These are phyloP conservation scores for Starmera quercuum DNA, from an alignment of 805 yeast genomes.

Conservation along the genomic window DNA sequence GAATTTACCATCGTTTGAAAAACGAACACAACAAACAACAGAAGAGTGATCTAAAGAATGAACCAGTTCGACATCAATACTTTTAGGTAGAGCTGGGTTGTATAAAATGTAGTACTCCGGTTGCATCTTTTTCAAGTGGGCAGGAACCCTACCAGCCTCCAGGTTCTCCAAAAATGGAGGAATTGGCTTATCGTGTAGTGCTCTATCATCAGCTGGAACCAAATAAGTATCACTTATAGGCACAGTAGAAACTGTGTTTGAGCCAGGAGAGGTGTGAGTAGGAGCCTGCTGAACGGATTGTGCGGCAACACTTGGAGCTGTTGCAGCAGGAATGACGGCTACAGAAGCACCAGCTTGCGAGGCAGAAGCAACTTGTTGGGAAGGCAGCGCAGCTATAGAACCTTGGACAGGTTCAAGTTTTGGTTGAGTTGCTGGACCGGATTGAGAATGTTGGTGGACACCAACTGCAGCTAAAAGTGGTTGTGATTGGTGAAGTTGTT, in stretches of 20 bases:
- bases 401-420: conserved; percentile 7
- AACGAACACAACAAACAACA: conserved; percentile 94
- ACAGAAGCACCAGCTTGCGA: conserved; percentile 9
- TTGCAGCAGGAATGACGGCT: conserved; percentile 22
- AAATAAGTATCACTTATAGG: conserved; percentile 23
- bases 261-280: conserved; percentile 10
- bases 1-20: conserved; percentile 84
- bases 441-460: conserved; percentile 15
- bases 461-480: conserved; percentile 2
- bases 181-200: conserved; percentile 58
- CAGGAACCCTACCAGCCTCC: conserved; percentile 70
- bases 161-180: conserved; percentile 78
- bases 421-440: conserved; percentile 22
- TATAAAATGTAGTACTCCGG: conserved; percentile 82
- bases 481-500: conserved; percentile 18
- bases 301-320: conserved; percentile 9
- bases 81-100: conserved; percentile 76
- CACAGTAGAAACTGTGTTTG: conserved; percentile 15
- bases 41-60: conserved; percentile 89
- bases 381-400: conserved; percentile 11
- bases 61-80: conserved; percentile 78
- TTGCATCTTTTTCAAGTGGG: conserved; percentile 73
- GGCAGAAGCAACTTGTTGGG: conserved; percentile 4
- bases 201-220: conserved; percentile 31
- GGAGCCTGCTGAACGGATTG: conserved; percentile 10